phyloP scores from a whole-genome alignment of 805 yeast species.

The Debaryomyces hansenii region DNA sequence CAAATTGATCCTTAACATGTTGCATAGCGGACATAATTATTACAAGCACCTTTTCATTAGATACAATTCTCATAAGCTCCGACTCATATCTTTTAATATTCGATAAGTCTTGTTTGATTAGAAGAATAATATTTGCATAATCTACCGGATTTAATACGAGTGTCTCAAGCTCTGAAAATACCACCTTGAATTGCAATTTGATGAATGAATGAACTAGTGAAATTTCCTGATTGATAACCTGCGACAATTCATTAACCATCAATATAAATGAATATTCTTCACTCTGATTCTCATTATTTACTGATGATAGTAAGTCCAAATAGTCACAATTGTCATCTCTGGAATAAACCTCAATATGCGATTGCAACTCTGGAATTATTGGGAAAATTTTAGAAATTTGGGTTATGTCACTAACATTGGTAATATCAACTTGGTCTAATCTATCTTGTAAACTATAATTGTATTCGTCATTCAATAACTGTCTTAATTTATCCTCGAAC shows the following conservation, averaged over 20 bases:
- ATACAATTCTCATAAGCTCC: slow-evolving; percentile 42
- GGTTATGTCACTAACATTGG: slow-evolving; percentile 16
- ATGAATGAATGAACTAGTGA: slow-evolving; percentile 47
- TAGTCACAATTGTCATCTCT: slow-evolving; percentile 28
- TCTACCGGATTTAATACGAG: slow-evolving; percentile 62
- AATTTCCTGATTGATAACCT: slow-evolving; percentile 57
- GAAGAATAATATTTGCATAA: slow-evolving; percentile 52
- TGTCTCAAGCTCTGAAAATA: slow-evolving; percentile 71
- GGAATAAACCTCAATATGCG: slow-evolving; percentile 17
- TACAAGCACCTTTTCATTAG: slow-evolving; percentile 68
- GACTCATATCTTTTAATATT: slow-evolving; percentile 28
- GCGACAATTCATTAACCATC: slow-evolving; percentile 53
- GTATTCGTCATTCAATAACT: slow-evolving; percentile 7
- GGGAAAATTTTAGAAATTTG: slow-evolving; percentile 21
- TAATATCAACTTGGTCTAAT: slow-evolving; percentile 20
- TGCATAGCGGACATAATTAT: slow-evolving; percentile 70
- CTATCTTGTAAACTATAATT: slow-evolving; percentile 12
- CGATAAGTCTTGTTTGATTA: slow-evolving; percentile 50
- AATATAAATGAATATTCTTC: slow-evolving; percentile 53
- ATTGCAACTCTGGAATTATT: slow-evolving; percentile 23
- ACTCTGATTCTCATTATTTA: slow-evolving; percentile 25
- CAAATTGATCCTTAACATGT: slow-evolving; percentile 36
- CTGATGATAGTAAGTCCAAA: slow-evolving; percentile 28
- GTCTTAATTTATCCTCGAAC: slow-evolving; percentile 14
- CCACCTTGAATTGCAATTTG: slow-evolving; percentile 51